These are phyloP conservation scores for Botrytis aclada DNA, from an alignment of 2,329 filamentous ascomycete genomes.

Conservation along the genomic window DNA sequence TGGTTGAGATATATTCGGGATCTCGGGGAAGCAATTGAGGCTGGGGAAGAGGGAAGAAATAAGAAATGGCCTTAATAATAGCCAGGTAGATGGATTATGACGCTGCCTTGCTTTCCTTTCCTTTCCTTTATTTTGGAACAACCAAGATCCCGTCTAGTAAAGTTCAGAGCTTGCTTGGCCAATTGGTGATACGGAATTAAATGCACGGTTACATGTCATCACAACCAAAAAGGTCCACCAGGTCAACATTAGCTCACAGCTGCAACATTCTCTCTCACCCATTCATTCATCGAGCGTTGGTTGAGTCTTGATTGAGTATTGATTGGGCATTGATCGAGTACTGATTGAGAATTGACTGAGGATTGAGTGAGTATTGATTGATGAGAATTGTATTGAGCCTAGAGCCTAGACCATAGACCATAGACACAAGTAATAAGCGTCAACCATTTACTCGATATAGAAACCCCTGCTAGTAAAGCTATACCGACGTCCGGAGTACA, in stretches of 20 bases:
- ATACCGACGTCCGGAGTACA: not conserved
- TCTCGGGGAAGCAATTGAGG: not conserved
- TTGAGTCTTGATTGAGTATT: not conserved
- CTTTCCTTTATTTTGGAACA: not conserved
- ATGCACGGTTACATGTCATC: not conserved
- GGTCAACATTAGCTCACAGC: not conserved
- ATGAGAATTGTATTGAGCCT: too few species aligned
- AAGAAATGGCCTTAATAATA: not conserved
- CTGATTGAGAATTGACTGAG: too few species aligned
- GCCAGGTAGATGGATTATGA: slow-evolving; percentile 3
- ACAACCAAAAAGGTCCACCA: not conserved
- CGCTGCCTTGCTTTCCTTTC: slow-evolving; percentile 15
- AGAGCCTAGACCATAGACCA: not conserved
- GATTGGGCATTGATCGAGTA: too few species aligned
- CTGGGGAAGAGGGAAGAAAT: not conserved
- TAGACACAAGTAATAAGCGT: too few species aligned
- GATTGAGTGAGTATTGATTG: too few species aligned
- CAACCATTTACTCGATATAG: not conserved
- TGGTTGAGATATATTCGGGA: not conserved
- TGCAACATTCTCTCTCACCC: not conserved
- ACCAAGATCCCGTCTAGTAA: slow-evolving; percentile 1
- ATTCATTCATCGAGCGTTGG: not conserved
- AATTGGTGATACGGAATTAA: not conserved
- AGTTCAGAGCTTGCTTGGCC: not conserved
- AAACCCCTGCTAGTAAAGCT: not conserved